Conservation (phyloP, 306 rosid species). For the Astragalus glycyphyllos region DNA sequence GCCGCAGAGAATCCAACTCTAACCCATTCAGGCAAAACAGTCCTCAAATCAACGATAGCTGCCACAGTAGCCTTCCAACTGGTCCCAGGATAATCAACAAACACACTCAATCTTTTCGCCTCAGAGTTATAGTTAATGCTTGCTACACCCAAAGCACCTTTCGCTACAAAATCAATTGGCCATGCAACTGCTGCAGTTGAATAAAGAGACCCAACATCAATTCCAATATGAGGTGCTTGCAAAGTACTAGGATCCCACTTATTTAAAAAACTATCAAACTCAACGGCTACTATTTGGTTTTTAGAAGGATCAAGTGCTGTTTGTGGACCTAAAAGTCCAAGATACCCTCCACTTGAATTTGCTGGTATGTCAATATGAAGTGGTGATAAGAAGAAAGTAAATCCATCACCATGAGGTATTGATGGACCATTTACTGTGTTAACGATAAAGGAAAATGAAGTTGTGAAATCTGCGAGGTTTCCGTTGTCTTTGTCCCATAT, state of each 20-base stretch:
- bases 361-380: background rate
- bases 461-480: conserved; percentile 26
- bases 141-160: conserved; percentile 4
- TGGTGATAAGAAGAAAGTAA: conserved; percentile 47
- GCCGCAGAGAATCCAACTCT: conserved; percentile 46
- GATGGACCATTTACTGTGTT: background rate
- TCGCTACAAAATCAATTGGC: conserved; percentile 16
- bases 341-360: conserved; percentile 42
- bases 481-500: conserved; percentile 36
- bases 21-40: conserved; percentile 44
- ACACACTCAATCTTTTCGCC: conserved; percentile 31
- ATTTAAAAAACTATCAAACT: conserved; percentile 44
- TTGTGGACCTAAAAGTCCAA: conserved; percentile 45
- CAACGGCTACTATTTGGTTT: conserved; percentile 39
- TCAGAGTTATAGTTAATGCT: conserved; percentile 45
- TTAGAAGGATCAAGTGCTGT: conserved; percentile 3
- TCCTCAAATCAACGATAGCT: conserved; percentile 34
- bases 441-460: conserved; percentile 34
- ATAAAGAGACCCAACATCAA: conserved; percentile 38
- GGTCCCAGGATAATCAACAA: conserved; percentile 4
- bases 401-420: conserved; percentile 38
- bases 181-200: conserved; percentile 22
- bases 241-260: conserved; percentile 30
- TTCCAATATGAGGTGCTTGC: conserved; percentile 47
- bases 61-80: conserved; percentile 10